Evolutionary conservation across 1,284 basidiomycete species (phyloP).

Genomic region (Neolentinus lepideus): DNA sequence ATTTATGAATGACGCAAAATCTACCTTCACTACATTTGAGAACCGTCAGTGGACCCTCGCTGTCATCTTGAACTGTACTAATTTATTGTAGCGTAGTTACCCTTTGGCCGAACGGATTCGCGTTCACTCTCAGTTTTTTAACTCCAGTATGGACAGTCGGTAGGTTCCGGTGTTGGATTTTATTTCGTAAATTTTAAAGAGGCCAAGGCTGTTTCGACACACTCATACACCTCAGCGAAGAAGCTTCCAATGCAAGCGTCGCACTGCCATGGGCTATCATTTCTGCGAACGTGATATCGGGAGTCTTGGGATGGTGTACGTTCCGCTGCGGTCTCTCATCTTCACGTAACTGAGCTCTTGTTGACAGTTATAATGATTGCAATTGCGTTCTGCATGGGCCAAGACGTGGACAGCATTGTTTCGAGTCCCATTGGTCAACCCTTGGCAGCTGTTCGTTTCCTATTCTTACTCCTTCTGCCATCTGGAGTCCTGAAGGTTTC

Average conservation of each 20-base stretch:
- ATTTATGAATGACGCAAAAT: constrained; percentile 60
- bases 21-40: constrained; percentile 54
- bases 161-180: too few species aligned
- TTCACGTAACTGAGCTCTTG: too few species aligned
- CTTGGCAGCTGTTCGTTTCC: constrained; percentile 35
- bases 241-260: too few species aligned
- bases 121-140: constrained; percentile 71
- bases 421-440: constrained; percentile 62
- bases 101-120: constrained; percentile 65
- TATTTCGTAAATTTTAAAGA: too few species aligned
- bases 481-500: background rate
- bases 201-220: too few species aligned
- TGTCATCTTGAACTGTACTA: too few species aligned
- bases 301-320: too few species aligned
- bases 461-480: background rate
- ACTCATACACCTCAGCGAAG: too few species aligned
- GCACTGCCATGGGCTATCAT: too few species aligned
- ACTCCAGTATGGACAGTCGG: constrained; percentile 77
- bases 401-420: constrained; percentile 48
- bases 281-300: too few species aligned
- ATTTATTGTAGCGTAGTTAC: constrained; percentile 1
- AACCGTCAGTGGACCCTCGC: constrained; percentile 11
- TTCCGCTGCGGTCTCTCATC: too few species aligned
- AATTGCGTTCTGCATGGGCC: constrained; percentile 60
- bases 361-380: constrained; percentile 40